These are phyloP conservation scores for Colletotrichum salicis DNA, from an alignment of 2,329 filamentous ascomycete species.

Conservation along the genomic window DNA sequence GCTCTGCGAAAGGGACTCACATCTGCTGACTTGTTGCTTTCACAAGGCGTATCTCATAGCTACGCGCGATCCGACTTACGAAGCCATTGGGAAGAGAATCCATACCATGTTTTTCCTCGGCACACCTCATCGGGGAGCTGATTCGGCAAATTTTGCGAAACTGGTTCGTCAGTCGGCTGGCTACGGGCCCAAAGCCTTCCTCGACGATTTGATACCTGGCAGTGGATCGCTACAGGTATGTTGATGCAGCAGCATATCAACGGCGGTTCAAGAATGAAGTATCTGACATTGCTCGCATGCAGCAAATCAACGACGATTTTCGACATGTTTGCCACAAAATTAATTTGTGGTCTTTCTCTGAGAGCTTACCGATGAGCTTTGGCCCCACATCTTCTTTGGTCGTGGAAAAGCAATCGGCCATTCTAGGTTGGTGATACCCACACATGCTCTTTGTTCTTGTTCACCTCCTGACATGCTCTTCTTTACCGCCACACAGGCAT, in stretches of 20 bases:
- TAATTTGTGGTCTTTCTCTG: background rate
- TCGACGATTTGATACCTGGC: background rate
- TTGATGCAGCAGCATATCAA: background rate
- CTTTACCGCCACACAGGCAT: slow-evolving; percentile 26
- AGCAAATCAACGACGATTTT: background rate
- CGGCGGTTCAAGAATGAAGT: background rate
- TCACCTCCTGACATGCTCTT: background rate
- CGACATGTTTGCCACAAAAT: background rate
- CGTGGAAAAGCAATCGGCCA: background rate
- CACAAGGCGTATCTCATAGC: background rate
- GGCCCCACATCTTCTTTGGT: background rate
- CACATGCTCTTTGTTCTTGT: background rate
- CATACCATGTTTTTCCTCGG: background rate
- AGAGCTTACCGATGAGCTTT: background rate
- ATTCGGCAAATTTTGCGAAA: background rate
- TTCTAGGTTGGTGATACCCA: background rate
- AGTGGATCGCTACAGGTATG: background rate
- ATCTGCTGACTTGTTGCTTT: background rate
- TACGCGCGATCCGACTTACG: background rate
- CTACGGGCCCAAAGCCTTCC: background rate
- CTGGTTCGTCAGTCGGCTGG: background rate
- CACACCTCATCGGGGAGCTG: background rate
- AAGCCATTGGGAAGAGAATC: background rate
- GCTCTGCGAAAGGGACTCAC: background rate
- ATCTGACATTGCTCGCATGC: background rate